A percentile compares a stretch with the other conserved stretches of the same genome.
Conservation (phyloP, 2,329 filamentous ascomycete genomes). For the Fusarium mexicanum region DNA sequence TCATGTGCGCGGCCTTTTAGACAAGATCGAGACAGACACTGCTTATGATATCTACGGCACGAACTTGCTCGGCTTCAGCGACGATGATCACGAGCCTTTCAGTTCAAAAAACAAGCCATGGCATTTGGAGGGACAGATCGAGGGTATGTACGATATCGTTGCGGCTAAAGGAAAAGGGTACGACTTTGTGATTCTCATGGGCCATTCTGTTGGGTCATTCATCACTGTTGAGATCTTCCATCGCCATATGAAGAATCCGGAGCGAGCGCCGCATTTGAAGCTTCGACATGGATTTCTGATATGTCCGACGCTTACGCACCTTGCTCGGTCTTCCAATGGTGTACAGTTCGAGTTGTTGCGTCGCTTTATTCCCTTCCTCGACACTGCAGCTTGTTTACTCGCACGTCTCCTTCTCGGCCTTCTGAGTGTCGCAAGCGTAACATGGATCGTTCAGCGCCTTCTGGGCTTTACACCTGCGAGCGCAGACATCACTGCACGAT, state of each 20-base stretch:
- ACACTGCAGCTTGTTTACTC: conserved; percentile 51
- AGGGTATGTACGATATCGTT: conserved; percentile 53
- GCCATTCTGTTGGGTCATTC: conserved; percentile 79
- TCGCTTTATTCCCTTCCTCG: conserved; percentile 54
- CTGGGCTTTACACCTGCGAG: conserved; percentile 61
- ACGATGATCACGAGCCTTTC: conserved; percentile 62
- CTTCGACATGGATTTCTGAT: conserved; percentile 69
- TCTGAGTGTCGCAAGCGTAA: conserved; percentile 52
- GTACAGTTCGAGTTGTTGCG: conserved; percentile 52
- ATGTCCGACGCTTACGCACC: conserved; percentile 79
- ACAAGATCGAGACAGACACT: conserved; percentile 50
- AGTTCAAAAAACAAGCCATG: conserved; percentile 55
- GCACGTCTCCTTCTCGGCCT: conserved; percentile 56
- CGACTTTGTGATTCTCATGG: conserved; percentile 71
- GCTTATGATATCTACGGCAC: conserved; percentile 66
- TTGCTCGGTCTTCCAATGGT: conserved; percentile 71
- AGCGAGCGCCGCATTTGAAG: conserved; percentile 49
- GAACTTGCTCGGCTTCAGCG: conserved; percentile 67
- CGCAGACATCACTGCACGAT: conserved; percentile 61
- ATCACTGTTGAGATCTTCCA: conserved; percentile 75
- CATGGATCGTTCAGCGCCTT: conserved; percentile 54
- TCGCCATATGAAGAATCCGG: conserved; percentile 57
- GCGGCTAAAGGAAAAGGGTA: conserved; percentile 53
- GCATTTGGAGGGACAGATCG: conserved; percentile 64
- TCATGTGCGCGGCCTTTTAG: conserved; percentile 64